Conservation (phyloP, 768 basidiomycete species). For the Atractiella rhizophila region DNA sequence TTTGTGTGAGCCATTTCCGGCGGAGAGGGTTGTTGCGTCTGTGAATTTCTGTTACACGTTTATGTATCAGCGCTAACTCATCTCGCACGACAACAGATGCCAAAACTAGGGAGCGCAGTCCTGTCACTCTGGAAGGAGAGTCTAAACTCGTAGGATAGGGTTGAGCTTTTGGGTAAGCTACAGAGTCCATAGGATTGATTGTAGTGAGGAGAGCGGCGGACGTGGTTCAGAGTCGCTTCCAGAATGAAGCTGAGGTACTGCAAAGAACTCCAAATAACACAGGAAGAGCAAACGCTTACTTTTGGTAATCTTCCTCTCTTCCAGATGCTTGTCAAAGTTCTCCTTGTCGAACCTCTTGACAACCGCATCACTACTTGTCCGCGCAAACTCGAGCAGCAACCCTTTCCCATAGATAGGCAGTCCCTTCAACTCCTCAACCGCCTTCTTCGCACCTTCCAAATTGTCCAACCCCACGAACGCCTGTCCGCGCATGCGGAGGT, state of each 20-base stretch:
- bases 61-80: no score
- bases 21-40: constrained; percentile 6
- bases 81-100: no score
- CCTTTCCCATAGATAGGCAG: constrained; percentile 93
- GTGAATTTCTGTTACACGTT: not conserved
- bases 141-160: constrained; percentile 57
- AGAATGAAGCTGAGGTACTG: not conserved
- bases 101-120: no score
- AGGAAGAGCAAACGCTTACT: constrained; percentile 36
- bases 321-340: constrained; percentile 60
- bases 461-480: constrained; percentile 83
- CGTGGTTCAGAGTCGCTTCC: not conserved
- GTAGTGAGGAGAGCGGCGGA: not conserved
- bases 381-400: constrained; percentile 37
- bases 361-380: not conserved
- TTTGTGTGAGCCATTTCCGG: no score
- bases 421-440: constrained; percentile 70
- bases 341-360: not conserved
- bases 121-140: no score
- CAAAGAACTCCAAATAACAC: no score
- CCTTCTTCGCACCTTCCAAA: constrained; percentile 56
- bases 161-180: constrained; percentile 65
- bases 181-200: constrained; percentile 19
- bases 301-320: constrained; percentile 50
- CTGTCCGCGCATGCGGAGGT: constrained; percentile 92